Conservation (phyloP, 2,329 filamentous ascomycete genomes). For the Monilinia fructigena region DNA sequence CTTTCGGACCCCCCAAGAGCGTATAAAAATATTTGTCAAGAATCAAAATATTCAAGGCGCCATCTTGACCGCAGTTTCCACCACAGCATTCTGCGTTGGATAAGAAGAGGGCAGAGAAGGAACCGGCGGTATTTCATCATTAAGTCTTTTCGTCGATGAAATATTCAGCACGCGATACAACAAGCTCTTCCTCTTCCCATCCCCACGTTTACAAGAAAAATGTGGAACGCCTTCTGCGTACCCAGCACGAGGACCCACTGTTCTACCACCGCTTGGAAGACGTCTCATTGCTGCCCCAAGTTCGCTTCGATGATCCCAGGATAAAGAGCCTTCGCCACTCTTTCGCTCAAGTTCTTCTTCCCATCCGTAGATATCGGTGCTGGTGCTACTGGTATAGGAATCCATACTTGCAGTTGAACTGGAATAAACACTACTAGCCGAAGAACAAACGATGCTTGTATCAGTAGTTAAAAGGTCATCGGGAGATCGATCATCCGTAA, state of each 20-base stretch:
- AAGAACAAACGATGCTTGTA: slow-evolving; percentile 40
- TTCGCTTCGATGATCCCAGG: slow-evolving; percentile 28
- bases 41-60: slow-evolving; percentile 1
- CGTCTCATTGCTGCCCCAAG: slow-evolving; percentile 26
- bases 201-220: slow-evolving; percentile 25
- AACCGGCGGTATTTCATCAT: slow-evolving; percentile 2
- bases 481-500: slow-evolving; percentile 31
- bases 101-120: slow-evolving; percentile 8
- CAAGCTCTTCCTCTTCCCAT: slow-evolving; percentile 35
- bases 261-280: slow-evolving; percentile 31
- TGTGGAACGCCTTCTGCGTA: slow-evolving; percentile 20
- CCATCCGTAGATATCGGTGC: slow-evolving; percentile 53
- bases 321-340: slow-evolving; percentile 29
- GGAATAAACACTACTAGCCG: slow-evolving; percentile 37
- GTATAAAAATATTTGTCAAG: slow-evolving; percentile 7
- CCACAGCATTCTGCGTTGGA: background rate
- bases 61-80: background rate
- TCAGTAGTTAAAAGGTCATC: slow-evolving; percentile 31
- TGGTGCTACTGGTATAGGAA: slow-evolving; percentile 33
- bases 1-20: background rate
- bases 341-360: slow-evolving; percentile 49
- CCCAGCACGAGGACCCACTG: slow-evolving; percentile 26
- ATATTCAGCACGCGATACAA: slow-evolving; percentile 37
- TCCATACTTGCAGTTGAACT: slow-evolving; percentile 38
- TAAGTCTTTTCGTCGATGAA: slow-evolving; percentile 19